These are phyloP conservation scores for Apiotrichum sp. DNA, from an alignment of 1,284 basidiomycete species.

Conservation along the genomic window DNA sequence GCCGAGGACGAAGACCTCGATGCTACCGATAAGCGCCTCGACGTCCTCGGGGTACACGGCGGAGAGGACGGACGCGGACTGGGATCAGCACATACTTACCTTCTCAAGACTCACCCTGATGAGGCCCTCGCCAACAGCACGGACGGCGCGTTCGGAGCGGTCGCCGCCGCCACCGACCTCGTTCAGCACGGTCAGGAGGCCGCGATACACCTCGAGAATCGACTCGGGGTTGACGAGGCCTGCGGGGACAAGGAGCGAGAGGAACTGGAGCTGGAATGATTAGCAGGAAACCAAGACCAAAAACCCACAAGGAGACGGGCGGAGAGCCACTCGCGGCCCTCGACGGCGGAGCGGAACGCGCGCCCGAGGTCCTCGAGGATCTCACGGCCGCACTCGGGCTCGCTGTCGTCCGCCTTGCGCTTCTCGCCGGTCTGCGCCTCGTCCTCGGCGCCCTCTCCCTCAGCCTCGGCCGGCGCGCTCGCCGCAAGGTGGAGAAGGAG, in stretches of 20 bases:
- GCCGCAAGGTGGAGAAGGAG: conserved; percentile 65
- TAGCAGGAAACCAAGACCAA: conserved; percentile 39
- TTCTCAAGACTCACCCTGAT: conserved; percentile 57
- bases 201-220: conserved; percentile 67
- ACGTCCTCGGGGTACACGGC: conserved; percentile 31
- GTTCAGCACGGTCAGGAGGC: conserved; percentile 76
- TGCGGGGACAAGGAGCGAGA: conserved; percentile 73
- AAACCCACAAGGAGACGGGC: conserved; percentile 58
- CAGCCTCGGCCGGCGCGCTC: conserved; percentile 35
- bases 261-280: conserved; percentile 64
- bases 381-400: conserved; percentile 59
- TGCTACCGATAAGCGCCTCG: conserved; percentile 27
- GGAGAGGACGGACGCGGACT: conserved; percentile 33
- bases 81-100: conserved; percentile 9
- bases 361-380: conserved; percentile 84
- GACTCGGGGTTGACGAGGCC: conserved; percentile 68
- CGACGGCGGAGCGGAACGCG: conserved; percentile 75
- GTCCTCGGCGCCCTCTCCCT: conserved; percentile 39
- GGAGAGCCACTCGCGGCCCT: conserved; percentile 81
- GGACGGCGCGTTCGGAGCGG: conserved; percentile 72
- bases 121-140: conserved; percentile 81
- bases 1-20: conserved; percentile 37
- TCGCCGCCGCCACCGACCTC: conserved; percentile 84
- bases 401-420: conserved; percentile 27
- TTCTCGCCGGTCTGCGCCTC: conserved; percentile 31